phyloP scores from a whole-genome alignment of 352 stramenopile genomes.

The Phytophthora hibernalis region DNA sequence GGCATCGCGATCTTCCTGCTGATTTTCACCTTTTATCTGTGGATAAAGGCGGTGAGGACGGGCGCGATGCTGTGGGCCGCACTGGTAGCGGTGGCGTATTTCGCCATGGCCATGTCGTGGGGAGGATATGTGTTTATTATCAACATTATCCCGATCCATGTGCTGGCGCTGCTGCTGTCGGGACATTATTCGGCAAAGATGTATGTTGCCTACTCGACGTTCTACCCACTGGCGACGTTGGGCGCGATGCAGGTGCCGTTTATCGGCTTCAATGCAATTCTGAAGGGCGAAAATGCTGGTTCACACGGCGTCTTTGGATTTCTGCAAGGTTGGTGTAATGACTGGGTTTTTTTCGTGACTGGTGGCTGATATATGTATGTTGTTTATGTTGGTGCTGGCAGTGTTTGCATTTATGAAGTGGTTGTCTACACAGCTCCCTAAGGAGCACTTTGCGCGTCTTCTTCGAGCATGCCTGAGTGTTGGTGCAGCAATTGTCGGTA shows the following conservation, averaged over 20 bases:
- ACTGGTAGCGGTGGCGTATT: conserved; percentile 91
- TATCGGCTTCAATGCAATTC: conserved; percentile 96
- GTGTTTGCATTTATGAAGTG: conserved; percentile 65
- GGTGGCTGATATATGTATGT: conserved; percentile 26
- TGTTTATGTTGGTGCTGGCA: conserved; percentile 27
- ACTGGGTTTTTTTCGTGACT: conserved; percentile 3
- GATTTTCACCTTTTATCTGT: conserved; percentile 97
- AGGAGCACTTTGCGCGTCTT: conserved; percentile 52
- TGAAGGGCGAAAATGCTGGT: conserved; percentile 76
- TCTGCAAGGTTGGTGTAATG: conserved; percentile 87
- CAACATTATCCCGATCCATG: conserved; percentile 98
- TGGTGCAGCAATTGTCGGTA: conserved; percentile 42
- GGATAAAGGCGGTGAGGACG: conserved; percentile 87
- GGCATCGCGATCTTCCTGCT: conserved; percentile 98
- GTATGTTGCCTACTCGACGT: conserved; percentile 98
- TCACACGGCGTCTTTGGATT: conserved; percentile 94
- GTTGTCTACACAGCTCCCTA: conserved; percentile 57
- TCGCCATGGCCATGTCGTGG: conserved; percentile 97
- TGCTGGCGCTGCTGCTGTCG: conserved; percentile 90
- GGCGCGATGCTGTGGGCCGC: conserved; percentile 80
- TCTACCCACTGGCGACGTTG: conserved; percentile 96
- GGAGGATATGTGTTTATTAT: conserved; percentile 99
- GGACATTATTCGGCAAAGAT: conserved; percentile 93
- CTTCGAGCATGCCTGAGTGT: conserved; percentile 47
- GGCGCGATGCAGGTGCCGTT: conserved; percentile 98